phyloP scores from a whole-genome alignment of 371 early-diverging fungal species.

The Capillidium heterosporum region DNA sequence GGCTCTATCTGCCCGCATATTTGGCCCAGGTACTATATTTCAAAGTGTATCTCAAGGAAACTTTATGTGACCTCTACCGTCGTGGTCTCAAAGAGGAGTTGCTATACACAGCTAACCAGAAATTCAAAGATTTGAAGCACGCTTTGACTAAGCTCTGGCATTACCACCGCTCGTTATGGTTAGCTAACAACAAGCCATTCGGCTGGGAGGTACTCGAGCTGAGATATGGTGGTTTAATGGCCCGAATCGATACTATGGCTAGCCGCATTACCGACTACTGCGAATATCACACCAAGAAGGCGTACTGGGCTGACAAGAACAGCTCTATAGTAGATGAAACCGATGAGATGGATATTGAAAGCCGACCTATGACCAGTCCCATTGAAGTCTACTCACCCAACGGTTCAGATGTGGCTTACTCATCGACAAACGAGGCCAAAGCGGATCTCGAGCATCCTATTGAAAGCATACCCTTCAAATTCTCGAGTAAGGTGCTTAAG shows the following conservation, averaged over 20 bases:
- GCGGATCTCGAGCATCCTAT: not conserved
- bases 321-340: not conserved
- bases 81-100: slow-evolving; percentile 9
- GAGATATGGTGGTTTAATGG: slow-evolving; percentile 59
- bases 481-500: not conserved
- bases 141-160: slow-evolving; percentile 47
- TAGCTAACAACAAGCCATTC: slow-evolving; percentile 58
- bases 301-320: not conserved
- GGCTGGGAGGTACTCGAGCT: slow-evolving; percentile 70
- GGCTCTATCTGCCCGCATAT: slow-evolving; percentile 43
- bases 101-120: too few relatives aligned
- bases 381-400: too few relatives aligned
- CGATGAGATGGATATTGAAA: not conserved
- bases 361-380: not conserved
- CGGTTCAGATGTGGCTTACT: not conserved
- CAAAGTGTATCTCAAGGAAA: slow-evolving; percentile 45
- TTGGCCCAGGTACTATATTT: slow-evolving; percentile 43
- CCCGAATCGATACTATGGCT: slow-evolving; percentile 50
- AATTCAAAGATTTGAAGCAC: slow-evolving; percentile 8
- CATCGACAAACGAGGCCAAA: not conserved
- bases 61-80: slow-evolving; percentile 40
- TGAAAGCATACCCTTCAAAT: not conserved
- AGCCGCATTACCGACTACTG: not conserved
- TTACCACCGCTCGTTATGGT: slow-evolving; percentile 61
- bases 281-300: not conserved